Base-by-base conservation (phyloP, 768 basidiomycete species). In the Collybiopsis confluens region DNA sequence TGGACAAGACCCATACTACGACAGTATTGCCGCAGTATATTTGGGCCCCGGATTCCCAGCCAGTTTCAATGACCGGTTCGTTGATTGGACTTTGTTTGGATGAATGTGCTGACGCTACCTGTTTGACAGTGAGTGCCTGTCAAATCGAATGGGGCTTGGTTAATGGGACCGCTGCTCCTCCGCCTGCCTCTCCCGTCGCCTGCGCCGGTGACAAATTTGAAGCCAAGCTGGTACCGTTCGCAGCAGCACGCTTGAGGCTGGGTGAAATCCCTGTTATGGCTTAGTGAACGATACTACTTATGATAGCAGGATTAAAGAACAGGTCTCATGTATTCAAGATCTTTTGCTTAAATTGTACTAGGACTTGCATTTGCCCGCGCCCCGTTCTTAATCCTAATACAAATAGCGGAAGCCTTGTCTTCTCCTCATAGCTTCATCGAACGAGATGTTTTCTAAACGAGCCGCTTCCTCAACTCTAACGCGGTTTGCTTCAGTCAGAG, bases 401-500 rank as follows among this genome's bases (percentile, higher is more conserved):
- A 78, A 62, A 56, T 77, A 79, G 20, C 75, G 63, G 64, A 79
- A 76, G 4, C 73, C 73, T 56, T 58, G 69, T 54, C 68, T 69
- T 48, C 66, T 65, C 44, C 62, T 64, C 28, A 75, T 52, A 9
- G 77, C 77, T 52, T 79, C 71, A 30, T 76, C 73, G 50, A 74
- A 67, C 4, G 72, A 66, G 30, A 79, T 71, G 1, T 72, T 73
- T 56, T 78, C 75, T 41, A 78, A 58, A 54, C 62, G 62, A 2
- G 77, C 77, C 4, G 75, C 75, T 33, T 75, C 74, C 47, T 74
- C 70, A 42, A 79, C 68, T 24, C 76, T 71, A 44, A 70, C 64
- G n/a, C 67, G 67, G 42, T 67, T 62, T 1, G 71, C 68, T 1
- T 58, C 66, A 13, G 64, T 57, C 40, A 71, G 58, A 24, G 64